phyloP scores from a whole-genome alignment of 1,284 basidiomycete species.

The Cutaneotrichosporon spelunceum region DNA sequence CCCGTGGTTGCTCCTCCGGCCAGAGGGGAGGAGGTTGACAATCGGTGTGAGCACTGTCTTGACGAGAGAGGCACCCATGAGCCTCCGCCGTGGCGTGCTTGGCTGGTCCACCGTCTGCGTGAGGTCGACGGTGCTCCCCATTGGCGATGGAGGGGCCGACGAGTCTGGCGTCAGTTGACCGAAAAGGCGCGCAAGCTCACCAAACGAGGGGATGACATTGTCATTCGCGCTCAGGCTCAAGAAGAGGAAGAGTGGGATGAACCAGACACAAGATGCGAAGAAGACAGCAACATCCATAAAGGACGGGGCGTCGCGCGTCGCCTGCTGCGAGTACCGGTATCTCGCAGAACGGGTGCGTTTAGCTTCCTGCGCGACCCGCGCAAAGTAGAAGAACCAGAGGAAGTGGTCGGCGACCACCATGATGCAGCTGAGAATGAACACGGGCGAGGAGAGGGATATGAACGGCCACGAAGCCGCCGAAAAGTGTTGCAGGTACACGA shows the following conservation, averaged over 20 bases:
- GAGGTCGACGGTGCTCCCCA: slow-evolving; percentile 33
- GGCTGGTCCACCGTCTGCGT: slow-evolving; percentile 21
- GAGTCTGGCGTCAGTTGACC: slow-evolving; percentile 74
- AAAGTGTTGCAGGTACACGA: slow-evolving; percentile 88
- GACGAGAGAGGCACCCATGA: slow-evolving; percentile 58
- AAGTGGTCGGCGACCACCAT: slow-evolving; percentile 86
- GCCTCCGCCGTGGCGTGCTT: not conserved
- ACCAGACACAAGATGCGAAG: slow-evolving; percentile 69
- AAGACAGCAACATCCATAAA: slow-evolving; percentile 25
- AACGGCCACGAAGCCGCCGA: slow-evolving; percentile 73
- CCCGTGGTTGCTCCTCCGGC: slow-evolving; percentile 48
- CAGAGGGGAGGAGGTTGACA: slow-evolving; percentile 42
- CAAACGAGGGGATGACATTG: slow-evolving; percentile 70
- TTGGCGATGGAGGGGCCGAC: slow-evolving; percentile 33
- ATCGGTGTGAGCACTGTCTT: slow-evolving; percentile 60
- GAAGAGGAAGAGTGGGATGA: slow-evolving; percentile 84
- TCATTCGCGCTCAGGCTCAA: slow-evolving; percentile 91
- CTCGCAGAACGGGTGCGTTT: slow-evolving; percentile 39
- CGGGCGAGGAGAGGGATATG: slow-evolving; percentile 76
- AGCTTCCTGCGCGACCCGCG: slow-evolving; percentile 60
- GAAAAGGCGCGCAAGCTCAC: slow-evolving; percentile 54
- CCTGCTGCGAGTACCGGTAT: slow-evolving; percentile 54
- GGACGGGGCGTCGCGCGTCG: slow-evolving; percentile 5
- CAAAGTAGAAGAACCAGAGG: slow-evolving; percentile 90
- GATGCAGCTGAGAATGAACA: slow-evolving; percentile 76